Evolutionary conservation across 805 yeast genomes (phyloP).

Genomic region (Ogataea siamensis): DNA sequence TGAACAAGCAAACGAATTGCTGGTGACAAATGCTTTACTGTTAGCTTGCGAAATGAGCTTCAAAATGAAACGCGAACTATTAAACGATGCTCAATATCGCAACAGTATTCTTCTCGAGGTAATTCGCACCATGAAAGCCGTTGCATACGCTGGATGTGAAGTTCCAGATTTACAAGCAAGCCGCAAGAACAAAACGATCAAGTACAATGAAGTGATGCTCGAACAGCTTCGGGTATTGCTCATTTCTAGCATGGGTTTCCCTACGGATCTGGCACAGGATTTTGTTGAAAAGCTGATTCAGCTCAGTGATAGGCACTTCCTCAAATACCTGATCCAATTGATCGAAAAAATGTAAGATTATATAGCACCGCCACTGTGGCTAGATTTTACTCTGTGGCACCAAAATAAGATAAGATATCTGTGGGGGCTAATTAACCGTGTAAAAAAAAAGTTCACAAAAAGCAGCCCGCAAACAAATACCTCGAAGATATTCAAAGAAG

Average conservation of each 20-base stretch:
- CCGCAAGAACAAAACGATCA: slow-evolving; percentile 25
- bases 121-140: slow-evolving; percentile 62
- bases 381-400: slow-evolving; percentile 2
- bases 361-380: slow-evolving; percentile 4
- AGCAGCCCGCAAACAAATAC: slow-evolving; percentile 13
- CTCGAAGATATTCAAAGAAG: background rate
- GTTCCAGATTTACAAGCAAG: slow-evolving; percentile 29
- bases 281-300: slow-evolving; percentile 58
- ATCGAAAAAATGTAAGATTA: slow-evolving; percentile 29
- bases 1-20: slow-evolving; percentile 68
- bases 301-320: slow-evolving; percentile 60
- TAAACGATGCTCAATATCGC: slow-evolving; percentile 78
- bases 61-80: slow-evolving; percentile 59
- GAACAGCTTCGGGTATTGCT: slow-evolving; percentile 35
- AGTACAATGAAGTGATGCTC: slow-evolving; percentile 32
- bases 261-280: slow-evolving; percentile 56
- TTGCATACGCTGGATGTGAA: slow-evolving; percentile 40
- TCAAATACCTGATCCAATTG: slow-evolving; percentile 57
- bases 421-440: slow-evolving; percentile 13
- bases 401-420: slow-evolving; percentile 9
- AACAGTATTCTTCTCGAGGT: slow-evolving; percentile 68
- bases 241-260: slow-evolving; percentile 58
- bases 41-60: slow-evolving; percentile 79
- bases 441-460: slow-evolving; percentile 10
- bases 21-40: slow-evolving; percentile 65